Conservation (phyloP, 768 basidiomycete species). For the Boletus subparvulus region DNA sequence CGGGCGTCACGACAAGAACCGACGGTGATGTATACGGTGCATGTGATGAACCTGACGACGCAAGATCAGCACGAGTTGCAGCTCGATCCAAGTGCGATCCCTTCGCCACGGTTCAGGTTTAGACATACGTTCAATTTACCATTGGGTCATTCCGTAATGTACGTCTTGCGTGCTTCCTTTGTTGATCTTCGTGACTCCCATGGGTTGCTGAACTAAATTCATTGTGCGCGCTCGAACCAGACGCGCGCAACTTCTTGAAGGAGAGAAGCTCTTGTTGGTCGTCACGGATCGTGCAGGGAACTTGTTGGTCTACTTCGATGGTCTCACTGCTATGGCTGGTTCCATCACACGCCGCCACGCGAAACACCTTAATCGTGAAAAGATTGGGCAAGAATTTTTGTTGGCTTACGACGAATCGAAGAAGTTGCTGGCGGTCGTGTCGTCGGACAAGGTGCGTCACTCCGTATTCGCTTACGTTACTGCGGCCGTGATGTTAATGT, state of each 20-base stretch:
- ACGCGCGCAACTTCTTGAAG: constrained; percentile 41
- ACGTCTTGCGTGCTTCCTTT: background rate
- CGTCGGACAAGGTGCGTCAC: constrained; percentile 38
- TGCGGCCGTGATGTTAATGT: fast-evolving
- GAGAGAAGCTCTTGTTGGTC: constrained; percentile 43
- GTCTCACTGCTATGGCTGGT: constrained; percentile 28
- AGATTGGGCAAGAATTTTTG: constrained; percentile 45
- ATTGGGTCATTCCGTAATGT: constrained; percentile 22
- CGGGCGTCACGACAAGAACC: constrained; percentile 18
- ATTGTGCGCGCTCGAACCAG: constrained; percentile 15
- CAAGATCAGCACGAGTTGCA: constrained; percentile 30
- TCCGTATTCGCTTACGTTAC: no score
- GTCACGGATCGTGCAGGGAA: constrained; percentile 35
- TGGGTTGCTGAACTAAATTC: background rate
- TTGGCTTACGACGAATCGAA: constrained; percentile 54
- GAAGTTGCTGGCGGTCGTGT: constrained; percentile 47
- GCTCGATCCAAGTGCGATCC: no score
- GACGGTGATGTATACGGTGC: constrained; percentile 19
- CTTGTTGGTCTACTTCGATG: constrained; percentile 42
- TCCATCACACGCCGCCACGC: constrained; percentile 29
- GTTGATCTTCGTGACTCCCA: no score
- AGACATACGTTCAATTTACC: no score
- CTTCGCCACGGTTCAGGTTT: no score
- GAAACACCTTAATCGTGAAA: constrained; percentile 42
- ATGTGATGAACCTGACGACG: constrained; percentile 28